Base-by-base conservation (phyloP, 805 yeast species). In the Candida chilensis region DNA sequence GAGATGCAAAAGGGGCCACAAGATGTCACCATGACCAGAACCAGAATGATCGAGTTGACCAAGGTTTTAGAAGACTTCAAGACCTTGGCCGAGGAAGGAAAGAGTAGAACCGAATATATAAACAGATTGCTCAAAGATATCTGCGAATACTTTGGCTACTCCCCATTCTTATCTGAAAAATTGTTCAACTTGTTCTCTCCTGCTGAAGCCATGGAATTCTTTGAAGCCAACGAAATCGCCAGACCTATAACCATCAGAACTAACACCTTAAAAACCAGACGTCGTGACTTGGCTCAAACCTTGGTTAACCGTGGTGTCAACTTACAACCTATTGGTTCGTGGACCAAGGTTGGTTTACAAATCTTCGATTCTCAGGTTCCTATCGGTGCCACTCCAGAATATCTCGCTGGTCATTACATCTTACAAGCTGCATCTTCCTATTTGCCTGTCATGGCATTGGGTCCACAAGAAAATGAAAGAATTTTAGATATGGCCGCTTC, bases 301-400 rank as follows among this genome's bases (percentile, higher is more conserved):
- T 70, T 92, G 38, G 95, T 90, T 33, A 90, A 90, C 58, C 78
- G 96, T 48, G 98, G 98, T 53, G 98, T 90, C 38, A 92, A 92
- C 52, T 67, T 92, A 44, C 96, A 92, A 59, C 97, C 97, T 27
- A 86, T 92, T 45, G 97, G 97, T 30, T 64, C 83, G 25, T 92
- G 99, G 99, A 87, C 97, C 16, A 92, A 92, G 58, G 97, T 92
- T 30, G 99, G 99, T 38, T 67, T 92, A 41, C 98, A 92, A 58
- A 79, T 92, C 31, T 92, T 90, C 53, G 99, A 92, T 52, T 88
- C 97, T 16, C 97, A 88, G 56, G 97, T 92, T n/a, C 98, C 99
- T 27, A 84, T 92, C 44, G 99, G 99, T 57, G 98, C 99, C 27
- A 92, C 99, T 6, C 98, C 99, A 27, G 99, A 92, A 60, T 92